Percentiles rank a stretch among this genome's conserved stretches.
Evolutionary conservation across 2,329 filamentous ascomycete genomes (phyloP).

Genomic region (Colletotrichum lentis): DNA sequence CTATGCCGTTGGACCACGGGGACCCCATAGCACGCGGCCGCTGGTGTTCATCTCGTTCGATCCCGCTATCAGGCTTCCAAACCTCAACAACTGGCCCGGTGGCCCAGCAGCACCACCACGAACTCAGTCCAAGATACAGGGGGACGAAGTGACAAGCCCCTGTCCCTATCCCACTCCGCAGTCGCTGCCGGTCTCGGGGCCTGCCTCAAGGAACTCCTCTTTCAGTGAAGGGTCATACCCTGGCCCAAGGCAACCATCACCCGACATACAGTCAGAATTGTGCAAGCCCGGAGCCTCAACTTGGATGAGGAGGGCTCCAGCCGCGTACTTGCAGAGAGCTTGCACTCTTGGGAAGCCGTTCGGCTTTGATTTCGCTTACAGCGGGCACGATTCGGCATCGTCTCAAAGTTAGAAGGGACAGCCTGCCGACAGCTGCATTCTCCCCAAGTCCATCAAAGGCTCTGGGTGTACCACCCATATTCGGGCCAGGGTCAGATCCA

Average conservation of each 20-base stretch:
- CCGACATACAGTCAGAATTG: background rate
- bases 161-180: conserved; percentile 23
- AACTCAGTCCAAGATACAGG: background rate
- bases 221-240: conserved; percentile 26
- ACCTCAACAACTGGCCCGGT: conserved; percentile 41
- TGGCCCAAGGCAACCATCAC: conserved; percentile 36
- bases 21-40: conserved; percentile 42
- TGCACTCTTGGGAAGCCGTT: background rate
- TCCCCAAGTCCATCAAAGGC: background rate
- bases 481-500: background rate
- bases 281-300: background rate
- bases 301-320: conserved; percentile 20
- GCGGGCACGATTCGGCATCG: background rate
- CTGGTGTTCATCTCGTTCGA: conserved; percentile 56
- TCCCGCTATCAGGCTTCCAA: conserved; percentile 48
- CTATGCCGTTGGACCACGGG: conserved; percentile 49
- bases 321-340: conserved; percentile 15
- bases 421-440: conserved; percentile 4
- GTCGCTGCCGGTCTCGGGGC: conserved; percentile 19
- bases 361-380: conserved; percentile 33
- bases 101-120: conserved; percentile 19
- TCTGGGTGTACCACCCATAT: conserved; percentile 10
- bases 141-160: background rate
- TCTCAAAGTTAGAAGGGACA: background rate
- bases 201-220: conserved; percentile 17